Evolutionary conservation across 2,329 filamentous ascomycete genomes (phyloP).

Genomic region (Penicillium sclerotigenum): DNA sequence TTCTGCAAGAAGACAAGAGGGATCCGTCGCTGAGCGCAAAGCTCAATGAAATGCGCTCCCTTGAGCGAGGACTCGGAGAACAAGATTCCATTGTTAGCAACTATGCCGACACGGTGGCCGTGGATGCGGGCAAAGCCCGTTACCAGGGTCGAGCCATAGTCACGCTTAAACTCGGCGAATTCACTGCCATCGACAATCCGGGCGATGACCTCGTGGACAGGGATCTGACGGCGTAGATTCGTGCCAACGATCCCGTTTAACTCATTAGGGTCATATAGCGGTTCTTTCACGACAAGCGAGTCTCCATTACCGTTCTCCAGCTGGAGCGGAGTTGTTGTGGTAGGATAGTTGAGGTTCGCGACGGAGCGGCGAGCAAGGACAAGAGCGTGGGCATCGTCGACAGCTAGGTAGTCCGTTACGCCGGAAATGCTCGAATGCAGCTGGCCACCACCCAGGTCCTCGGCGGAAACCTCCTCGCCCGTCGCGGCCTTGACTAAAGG

Average conservation of each 20-base stretch:
- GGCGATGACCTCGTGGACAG: slow-evolving; percentile 86
- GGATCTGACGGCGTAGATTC: slow-evolving; percentile 80
- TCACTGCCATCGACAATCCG: slow-evolving; percentile 86
- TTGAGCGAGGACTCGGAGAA: slow-evolving; percentile 88
- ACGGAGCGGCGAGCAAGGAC: slow-evolving; percentile 80
- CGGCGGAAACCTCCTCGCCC: slow-evolving; percentile 83
- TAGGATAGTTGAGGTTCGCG: slow-evolving; percentile 85
- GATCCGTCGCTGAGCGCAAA: slow-evolving; percentile 85
- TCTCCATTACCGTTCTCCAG: slow-evolving; percentile 18
- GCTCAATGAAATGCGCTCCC: slow-evolving; percentile 93
- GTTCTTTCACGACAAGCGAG: slow-evolving; percentile 60
- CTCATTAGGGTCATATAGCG: slow-evolving; percentile 74
- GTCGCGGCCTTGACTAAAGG: slow-evolving; percentile 95
- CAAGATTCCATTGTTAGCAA: slow-evolving; percentile 94
- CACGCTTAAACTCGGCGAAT: slow-evolving; percentile 91
- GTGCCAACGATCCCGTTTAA: slow-evolving; percentile 85
- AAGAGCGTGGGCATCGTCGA: slow-evolving; percentile 89
- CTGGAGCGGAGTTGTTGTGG: slow-evolving; percentile 37
- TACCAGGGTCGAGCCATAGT: slow-evolving; percentile 84
- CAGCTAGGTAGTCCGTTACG: slow-evolving; percentile 91
- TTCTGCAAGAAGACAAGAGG: slow-evolving; percentile 94
- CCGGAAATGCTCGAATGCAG: slow-evolving; percentile 89
- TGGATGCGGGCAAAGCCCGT: slow-evolving; percentile 90
- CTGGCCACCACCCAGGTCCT: slow-evolving; percentile 85
- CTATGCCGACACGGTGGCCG: slow-evolving; percentile 84